Conservation (phyloP, 345 rosid genomes). For the Cardamine chenopodiifolia region DNA sequence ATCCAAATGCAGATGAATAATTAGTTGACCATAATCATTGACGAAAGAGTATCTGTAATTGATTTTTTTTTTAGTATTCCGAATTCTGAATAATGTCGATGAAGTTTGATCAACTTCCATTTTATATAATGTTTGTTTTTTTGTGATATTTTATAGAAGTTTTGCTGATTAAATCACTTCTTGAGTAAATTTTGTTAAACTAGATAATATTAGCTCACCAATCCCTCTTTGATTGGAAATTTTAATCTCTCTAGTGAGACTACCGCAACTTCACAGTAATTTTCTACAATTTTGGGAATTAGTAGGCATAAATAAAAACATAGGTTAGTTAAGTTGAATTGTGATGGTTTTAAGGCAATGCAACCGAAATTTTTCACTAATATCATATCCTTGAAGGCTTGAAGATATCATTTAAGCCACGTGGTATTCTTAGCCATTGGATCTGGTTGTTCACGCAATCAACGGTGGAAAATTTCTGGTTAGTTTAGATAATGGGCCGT, state of each 20-base stretch:
- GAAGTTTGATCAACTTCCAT: constrained; percentile 1
- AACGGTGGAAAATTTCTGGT: neutral
- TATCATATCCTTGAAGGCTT: neutral
- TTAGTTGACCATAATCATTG: constrained; percentile 24
- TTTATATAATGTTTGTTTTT: neutral
- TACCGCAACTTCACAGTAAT: neutral
- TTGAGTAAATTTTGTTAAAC: constrained; percentile 6
- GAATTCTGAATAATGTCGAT: constrained; percentile 15
- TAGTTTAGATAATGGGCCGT: constrained; percentile 19
- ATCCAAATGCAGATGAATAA: constrained; percentile 17
- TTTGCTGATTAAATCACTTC: neutral
- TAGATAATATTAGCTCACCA: constrained; percentile 23
- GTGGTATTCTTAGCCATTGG: constrained; percentile 40
- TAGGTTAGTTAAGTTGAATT: neutral
- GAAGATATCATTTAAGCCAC: constrained; percentile 26
- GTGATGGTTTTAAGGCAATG: neutral
- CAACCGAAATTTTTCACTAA: neutral
- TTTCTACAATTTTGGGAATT: constrained; percentile 15
- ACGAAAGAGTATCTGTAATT: constrained; percentile 12
- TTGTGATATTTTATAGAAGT: neutral
- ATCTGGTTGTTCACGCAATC: constrained; percentile 39
- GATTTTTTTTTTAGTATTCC: neutral
- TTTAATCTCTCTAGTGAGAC: constrained; percentile 14
- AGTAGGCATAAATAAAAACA: neutral
- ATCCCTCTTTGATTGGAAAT: constrained; percentile 19